Conservation (phyloP, 2,329 filamentous ascomycete genomes). For the Diaporthe sp. region DNA sequence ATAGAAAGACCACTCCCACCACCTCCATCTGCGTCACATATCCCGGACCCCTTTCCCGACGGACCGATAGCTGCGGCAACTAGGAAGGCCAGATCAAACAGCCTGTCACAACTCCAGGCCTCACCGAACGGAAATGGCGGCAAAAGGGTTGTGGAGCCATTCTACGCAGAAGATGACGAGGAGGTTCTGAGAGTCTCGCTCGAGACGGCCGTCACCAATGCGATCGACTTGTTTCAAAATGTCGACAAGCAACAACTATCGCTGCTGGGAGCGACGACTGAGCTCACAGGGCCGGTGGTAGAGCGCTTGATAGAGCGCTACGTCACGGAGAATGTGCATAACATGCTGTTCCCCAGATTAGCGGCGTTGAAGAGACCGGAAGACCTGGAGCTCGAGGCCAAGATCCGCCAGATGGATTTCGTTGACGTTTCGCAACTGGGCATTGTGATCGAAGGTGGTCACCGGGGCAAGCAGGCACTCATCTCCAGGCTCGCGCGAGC, state of each 20-base stretch:
- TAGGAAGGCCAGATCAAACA: constrained; percentile 69
- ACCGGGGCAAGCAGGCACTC: constrained; percentile 84
- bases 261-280: constrained; percentile 90
- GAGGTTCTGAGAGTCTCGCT: constrained; percentile 89
- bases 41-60: constrained; percentile 71
- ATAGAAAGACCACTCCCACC: constrained; percentile 88
- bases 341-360: constrained; percentile 87
- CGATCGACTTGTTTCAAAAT: constrained; percentile 94
- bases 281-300: constrained; percentile 90
- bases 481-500: constrained; percentile 82
- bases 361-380: constrained; percentile 83
- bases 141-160: constrained; percentile 65
- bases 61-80: constrained; percentile 69
- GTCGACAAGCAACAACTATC: constrained; percentile 97
- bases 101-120: constrained; percentile 48
- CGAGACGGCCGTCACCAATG: constrained; percentile 91
- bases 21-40: constrained; percentile 73
- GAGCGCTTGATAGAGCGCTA: constrained; percentile 96
- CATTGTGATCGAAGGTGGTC: constrained; percentile 85
- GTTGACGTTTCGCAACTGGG: constrained; percentile 96
- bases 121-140: constrained; percentile 18
- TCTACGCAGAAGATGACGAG: constrained; percentile 90
- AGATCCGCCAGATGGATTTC: constrained; percentile 92
- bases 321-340: constrained; percentile 92
- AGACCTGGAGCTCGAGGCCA: constrained; percentile 88